Conservation (phyloP, 2,329 filamentous ascomycete species). For the Fusarium sp. region DNA sequence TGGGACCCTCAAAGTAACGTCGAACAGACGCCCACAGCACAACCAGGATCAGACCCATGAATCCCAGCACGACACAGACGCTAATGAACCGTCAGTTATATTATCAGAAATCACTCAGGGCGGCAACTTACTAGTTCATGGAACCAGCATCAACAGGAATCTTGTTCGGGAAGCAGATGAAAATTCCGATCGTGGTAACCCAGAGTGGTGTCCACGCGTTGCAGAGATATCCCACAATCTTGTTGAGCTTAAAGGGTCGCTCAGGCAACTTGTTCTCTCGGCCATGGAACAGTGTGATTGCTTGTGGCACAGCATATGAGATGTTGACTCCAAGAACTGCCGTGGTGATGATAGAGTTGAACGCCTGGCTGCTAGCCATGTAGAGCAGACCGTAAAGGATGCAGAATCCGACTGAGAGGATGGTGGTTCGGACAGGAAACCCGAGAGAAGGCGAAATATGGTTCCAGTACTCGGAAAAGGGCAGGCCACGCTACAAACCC, state of each 20-base stretch:
- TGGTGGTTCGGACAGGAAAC: conserved; percentile 47
- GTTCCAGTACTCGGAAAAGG: conserved; percentile 39
- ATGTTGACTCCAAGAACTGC: conserved; percentile 48
- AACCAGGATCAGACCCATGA: conserved; percentile 12
- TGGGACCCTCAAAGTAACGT: conserved; percentile 6
- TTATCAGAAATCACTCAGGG: background rate
- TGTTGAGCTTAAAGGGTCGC: conserved; percentile 36
- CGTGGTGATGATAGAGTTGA: conserved; percentile 50
- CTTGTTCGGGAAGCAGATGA: conserved; percentile 41
- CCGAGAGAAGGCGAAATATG: conserved; percentile 33
- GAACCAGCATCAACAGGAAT: background rate
- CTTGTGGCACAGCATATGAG: conserved; percentile 47
- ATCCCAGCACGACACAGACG: conserved; percentile 13
- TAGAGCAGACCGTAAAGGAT: conserved; percentile 50
- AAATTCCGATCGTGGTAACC: conserved; percentile 31
- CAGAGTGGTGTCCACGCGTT: conserved; percentile 39
- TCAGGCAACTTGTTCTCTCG: conserved; percentile 33
- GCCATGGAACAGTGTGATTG: conserved; percentile 34
- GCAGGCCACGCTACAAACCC: conserved; percentile 7
- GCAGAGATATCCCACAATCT: conserved; percentile 30
- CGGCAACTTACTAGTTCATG: conserved; percentile 20
- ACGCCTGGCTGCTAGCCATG: conserved; percentile 47
- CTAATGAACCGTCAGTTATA: background rate
- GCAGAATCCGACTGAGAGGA: conserved; percentile 43
- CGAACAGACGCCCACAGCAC: conserved; percentile 3